Percentiles rank a stretch among this genome's conserved stretches.
Conservation (phyloP, 306 rosid genomes). For the Quercus gilva region DNA sequence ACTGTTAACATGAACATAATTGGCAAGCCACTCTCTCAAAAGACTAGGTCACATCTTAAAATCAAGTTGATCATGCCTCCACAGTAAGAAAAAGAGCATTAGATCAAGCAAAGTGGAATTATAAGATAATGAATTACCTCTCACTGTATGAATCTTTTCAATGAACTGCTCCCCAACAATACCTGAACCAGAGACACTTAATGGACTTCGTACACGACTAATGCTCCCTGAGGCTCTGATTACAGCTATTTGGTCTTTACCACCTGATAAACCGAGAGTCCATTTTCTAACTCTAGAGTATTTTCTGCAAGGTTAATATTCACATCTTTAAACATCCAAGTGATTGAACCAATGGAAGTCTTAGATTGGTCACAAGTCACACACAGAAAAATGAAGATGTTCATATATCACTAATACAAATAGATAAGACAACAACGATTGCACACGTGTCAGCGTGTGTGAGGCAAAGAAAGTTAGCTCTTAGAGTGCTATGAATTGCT, state of each 20-base stretch:
- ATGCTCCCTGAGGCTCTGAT: constrained; percentile 95
- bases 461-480: background rate
- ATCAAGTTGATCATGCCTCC: background rate
- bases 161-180: constrained; percentile 80
- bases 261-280: constrained; percentile 81
- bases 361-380: background rate
- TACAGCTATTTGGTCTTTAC: constrained; percentile 80
- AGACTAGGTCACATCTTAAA: background rate
- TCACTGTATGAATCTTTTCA: constrained; percentile 81
- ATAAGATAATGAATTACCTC: constrained; percentile 58
- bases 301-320: constrained; percentile 46
- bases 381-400: constrained; percentile 6
- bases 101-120: constrained; percentile 18
- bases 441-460: background rate
- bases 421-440: background rate
- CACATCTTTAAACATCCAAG: constrained; percentile 12
- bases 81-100: background rate
- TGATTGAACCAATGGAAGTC: background rate
- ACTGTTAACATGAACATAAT: background rate
- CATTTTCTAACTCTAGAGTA: constrained; percentile 71
- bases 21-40: background rate
- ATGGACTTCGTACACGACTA: constrained; percentile 58
- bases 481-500: background rate
- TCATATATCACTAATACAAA: constrained; percentile 4
- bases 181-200: constrained; percentile 59